These are phyloP conservation scores for Stromatinia cepivora DNA, from an alignment of 2,329 filamentous ascomycete species.

Conservation along the genomic window DNA sequence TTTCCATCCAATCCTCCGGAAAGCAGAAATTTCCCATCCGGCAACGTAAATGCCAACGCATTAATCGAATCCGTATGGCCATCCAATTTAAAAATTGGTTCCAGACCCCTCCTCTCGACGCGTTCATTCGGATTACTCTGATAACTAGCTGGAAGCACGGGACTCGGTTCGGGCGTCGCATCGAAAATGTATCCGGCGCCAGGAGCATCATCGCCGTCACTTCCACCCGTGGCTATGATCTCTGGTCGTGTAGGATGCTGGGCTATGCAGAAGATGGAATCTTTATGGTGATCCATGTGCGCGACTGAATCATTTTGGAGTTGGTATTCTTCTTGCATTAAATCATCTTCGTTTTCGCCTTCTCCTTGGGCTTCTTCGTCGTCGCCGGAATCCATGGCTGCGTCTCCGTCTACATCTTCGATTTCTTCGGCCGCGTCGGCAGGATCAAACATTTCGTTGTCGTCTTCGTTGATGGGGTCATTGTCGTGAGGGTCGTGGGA, in stretches of 20 bases:
- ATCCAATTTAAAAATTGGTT: constrained; percentile 72
- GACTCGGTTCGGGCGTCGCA: constrained; percentile 61
- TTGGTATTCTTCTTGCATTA: constrained; percentile 68
- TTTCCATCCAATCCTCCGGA: constrained; percentile 86
- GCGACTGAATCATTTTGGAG: constrained; percentile 91
- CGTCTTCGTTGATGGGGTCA: constrained; percentile 43
- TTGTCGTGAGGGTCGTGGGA: constrained; percentile 30
- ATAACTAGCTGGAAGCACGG: constrained; percentile 75
- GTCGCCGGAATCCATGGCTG: constrained; percentile 77
- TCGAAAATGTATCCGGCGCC: constrained; percentile 89
- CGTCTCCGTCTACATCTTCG: constrained; percentile 61
- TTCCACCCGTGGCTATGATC: constrained; percentile 84
- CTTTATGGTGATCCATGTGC: constrained; percentile 86
- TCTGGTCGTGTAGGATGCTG: constrained; percentile 79
- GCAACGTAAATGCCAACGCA: constrained; percentile 78
- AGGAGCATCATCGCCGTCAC: constrained; percentile 57
- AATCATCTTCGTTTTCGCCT: constrained; percentile 54
- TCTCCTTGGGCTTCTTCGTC: constrained; percentile 54
- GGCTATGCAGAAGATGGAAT: constrained; percentile 92
- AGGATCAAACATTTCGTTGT: constrained; percentile 71
- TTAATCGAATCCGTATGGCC: constrained; percentile 93
- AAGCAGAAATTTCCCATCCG: constrained; percentile 79
- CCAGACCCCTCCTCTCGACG: constrained; percentile 59
- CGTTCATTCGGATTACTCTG: constrained; percentile 63
- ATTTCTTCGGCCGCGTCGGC: constrained; percentile 80